A percentile compares a stretch with the other conserved stretches of the same genome.
These are phyloP conservation scores for Eucalyptus erythrocorys DNA, from an alignment of 345 rosid genomes.

Conservation along the genomic window DNA sequence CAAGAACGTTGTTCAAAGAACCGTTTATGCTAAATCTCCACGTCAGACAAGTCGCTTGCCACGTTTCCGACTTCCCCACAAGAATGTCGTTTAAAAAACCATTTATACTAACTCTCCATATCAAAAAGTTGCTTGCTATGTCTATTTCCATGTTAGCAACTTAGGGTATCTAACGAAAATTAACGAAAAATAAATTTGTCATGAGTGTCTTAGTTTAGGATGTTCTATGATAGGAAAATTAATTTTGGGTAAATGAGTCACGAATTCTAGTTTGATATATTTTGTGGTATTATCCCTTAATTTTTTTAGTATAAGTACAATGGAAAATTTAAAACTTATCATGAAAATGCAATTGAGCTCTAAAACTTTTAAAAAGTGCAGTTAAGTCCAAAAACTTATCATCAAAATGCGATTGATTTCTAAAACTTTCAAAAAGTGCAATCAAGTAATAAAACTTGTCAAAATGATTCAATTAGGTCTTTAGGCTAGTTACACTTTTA, in stretches of 20 bases:
- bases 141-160: accelerated
- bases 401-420: too few species aligned
- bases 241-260: not conserved
- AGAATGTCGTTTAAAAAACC: too few species aligned
- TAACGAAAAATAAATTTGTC: accelerated
- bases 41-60: not conserved
- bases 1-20: not conserved
- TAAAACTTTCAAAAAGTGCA: too few species aligned
- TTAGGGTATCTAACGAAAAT: not conserved
- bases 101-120: too few species aligned
- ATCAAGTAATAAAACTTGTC: too few species aligned
- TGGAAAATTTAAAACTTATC: too few species aligned
- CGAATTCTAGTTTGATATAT: not conserved
- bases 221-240: not conserved
- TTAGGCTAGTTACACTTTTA: too few species aligned
- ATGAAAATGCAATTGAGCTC: accelerated
- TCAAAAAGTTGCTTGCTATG: too few species aligned
- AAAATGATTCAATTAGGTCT: too few species aligned
- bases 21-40: not conserved
- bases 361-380: too few species aligned
- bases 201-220: accelerated
- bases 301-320: not conserved
- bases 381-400: accelerated
- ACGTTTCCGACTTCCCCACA: not conserved
- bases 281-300: not conserved